These are phyloP conservation scores for Escovopsis sp. DNA, from an alignment of 2,329 filamentous ascomycete species.

Conservation along the genomic window DNA sequence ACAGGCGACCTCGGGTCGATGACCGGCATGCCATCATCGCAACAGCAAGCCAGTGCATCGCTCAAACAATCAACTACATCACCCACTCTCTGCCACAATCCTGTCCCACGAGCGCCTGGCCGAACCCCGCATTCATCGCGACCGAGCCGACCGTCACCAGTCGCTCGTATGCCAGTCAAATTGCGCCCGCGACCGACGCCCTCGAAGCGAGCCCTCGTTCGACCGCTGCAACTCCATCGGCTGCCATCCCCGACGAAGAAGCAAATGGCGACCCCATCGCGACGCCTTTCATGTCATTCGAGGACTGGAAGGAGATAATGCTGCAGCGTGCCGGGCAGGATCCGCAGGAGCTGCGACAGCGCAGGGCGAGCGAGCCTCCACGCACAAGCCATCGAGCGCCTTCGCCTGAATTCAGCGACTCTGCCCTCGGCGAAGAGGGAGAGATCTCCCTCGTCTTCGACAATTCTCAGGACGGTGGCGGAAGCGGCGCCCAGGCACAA, in stretches of 20 bases:
- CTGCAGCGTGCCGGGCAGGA: conserved; percentile 70
- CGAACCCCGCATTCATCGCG: conserved; percentile 13
- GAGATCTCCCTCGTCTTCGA: conserved; percentile 56
- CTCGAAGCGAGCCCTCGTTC: background rate
- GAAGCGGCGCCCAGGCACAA: conserved; percentile 1
- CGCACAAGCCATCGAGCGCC: too few relatives aligned
- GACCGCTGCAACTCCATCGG: background rate
- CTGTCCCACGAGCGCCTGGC: conserved; percentile 52
- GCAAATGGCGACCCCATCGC: conserved; percentile 4
- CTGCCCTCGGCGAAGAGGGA: conserved; percentile 70
- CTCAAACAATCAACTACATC: conserved; percentile 64
- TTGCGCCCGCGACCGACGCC: background rate
- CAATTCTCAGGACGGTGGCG: conserved; percentile 12
- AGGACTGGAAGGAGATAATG: conserved; percentile 96
- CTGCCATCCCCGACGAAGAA: conserved; percentile 3
- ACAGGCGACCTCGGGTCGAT: background rate
- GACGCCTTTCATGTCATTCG: conserved; percentile 74
- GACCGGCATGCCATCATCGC: background rate
- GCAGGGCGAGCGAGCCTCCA: conserved; percentile 40
- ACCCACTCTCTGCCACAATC: conserved; percentile 64
- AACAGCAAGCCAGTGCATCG: conserved; percentile 26
- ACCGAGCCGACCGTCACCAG: conserved; percentile 1
- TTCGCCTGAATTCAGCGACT: conserved; percentile 53
- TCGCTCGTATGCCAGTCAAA: background rate
- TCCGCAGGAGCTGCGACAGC: conserved; percentile 46